Evolutionary conservation across 2,329 filamentous ascomycete species (phyloP), one percentile per base, ranked within the genome.

Genomic region (Amylocarpus encephaloides): DNA sequence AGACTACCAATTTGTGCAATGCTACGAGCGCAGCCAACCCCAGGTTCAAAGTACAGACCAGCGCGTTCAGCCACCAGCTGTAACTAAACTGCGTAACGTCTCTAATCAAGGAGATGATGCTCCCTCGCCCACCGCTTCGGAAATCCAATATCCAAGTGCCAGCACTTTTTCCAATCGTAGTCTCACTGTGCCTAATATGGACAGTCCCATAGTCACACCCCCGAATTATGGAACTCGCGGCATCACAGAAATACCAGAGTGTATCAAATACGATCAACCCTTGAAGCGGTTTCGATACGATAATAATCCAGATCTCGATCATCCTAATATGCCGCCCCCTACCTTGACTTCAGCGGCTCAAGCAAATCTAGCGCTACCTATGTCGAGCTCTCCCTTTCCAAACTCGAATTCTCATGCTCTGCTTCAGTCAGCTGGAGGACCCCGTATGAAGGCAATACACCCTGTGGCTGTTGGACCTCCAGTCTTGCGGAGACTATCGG

Each of bases 401-500:
- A 26, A 26, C 7, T 26, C 22, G 7, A 26, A 26, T 26, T 26
- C 22, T 26, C 22, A 26, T 26, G 10, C 16, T 18, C n/a, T 16
- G 18, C 13, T 40, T n/a, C n/a, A 16, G 38, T 6, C 38, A 40
- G 38, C 38, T 40, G 10, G n/a, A 15, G 38, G 38, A 16, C 11
- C 70, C 72, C 64, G 26, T 62, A n/a, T 46, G 51, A 18, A 60
- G 60, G 15, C 39, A 59, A 16, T 63, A 55, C 3, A 51, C 58
- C 19, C 42, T 54, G 38, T 32, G 49, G n/a, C 49, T 59, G 4
- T 66, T 69, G 41, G 63, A 68, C 13, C 64, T 70, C 43, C 62
- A 70, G 73, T 77, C 49, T 58, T 76, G 26, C 73, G 74, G 10
- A 68, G 80, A 13, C 70, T 87, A 18, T 85, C 83, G 7, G 82